phyloP scores from a whole-genome alignment of 2,329 filamentous ascomycete genomes.

The Aciculosporium take region DNA sequence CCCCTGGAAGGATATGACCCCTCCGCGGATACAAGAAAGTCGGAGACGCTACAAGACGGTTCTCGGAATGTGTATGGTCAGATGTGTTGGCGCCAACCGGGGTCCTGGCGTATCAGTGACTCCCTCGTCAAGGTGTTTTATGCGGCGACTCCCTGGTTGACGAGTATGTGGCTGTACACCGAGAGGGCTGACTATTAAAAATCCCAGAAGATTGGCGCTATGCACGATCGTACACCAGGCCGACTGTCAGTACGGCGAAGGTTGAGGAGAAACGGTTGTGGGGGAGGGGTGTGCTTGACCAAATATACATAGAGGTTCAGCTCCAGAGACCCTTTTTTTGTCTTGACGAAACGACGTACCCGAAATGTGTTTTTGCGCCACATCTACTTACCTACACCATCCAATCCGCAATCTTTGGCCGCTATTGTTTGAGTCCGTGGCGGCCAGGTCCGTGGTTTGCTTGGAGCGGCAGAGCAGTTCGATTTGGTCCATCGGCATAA shows the following conservation, averaged over 20 bases:
- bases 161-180: neutral
- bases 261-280: neutral
- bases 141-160: neutral
- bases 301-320: neutral
- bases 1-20: neutral
- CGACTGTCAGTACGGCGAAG: neutral
- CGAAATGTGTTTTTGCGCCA: neutral
- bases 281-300: neutral
- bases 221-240: neutral
- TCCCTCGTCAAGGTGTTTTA: neutral
- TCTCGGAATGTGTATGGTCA: neutral
- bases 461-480: neutral
- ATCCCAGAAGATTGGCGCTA: neutral
- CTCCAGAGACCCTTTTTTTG: neutral
- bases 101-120: neutral
- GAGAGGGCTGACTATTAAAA: neutral
- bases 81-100: neutral
- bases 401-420: neutral
- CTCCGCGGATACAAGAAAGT: neutral
- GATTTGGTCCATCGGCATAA: neutral
- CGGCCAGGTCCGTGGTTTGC: neutral
- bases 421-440: neutral
- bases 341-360: neutral
- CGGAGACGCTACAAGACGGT: neutral
- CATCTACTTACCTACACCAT: neutral